Conservation (phyloP, 2,329 filamentous ascomycete genomes). For the Annulohypoxylon truncatum region DNA sequence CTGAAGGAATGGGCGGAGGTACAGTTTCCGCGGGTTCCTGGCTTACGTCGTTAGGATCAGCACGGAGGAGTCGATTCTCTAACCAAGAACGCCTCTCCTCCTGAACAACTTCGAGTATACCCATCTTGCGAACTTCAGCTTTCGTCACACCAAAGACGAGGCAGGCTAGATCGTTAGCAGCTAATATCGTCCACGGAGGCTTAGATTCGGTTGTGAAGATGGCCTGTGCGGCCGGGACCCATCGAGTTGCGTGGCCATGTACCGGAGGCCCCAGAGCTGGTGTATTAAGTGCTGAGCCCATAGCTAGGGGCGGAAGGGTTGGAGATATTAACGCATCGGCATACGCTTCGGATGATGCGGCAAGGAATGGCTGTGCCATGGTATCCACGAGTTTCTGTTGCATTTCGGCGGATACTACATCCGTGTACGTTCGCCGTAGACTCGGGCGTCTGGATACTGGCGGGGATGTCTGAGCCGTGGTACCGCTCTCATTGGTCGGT, state of each 20-base stretch:
- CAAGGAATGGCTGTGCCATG: conserved; percentile 82
- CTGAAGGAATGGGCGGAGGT: conserved; percentile 53
- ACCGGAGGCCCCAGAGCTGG: conserved; percentile 68
- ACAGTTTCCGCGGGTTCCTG: conserved; percentile 54
- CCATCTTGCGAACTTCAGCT: conserved; percentile 92
- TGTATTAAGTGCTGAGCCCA: conserved; percentile 55
- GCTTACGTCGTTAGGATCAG: conserved; percentile 62
- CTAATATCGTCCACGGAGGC: conserved; percentile 93
- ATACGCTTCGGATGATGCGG: conserved; percentile 55
- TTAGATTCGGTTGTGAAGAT: conserved; percentile 96
- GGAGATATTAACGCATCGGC: conserved; percentile 58
- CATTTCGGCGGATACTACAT: conserved; percentile 77
- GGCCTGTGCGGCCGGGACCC: conserved; percentile 90
- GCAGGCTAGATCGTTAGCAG: conserved; percentile 95
- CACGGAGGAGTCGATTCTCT: conserved; percentile 81
- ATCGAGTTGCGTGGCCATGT: conserved; percentile 91
- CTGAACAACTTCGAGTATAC: conserved; percentile 94
- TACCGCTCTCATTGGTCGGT: conserved; percentile 66
- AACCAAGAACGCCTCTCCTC: conserved; percentile 91
- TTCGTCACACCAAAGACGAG: conserved; percentile 99
- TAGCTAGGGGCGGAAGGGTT: conserved; percentile 54
- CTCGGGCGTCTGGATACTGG: conserved; percentile 71
- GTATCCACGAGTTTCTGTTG: conserved; percentile 88
- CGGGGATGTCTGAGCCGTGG: conserved; percentile 64
- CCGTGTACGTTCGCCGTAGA: conserved; percentile 89